Conservation (phyloP, 352 stramenopile genomes). For the Pythium grandisporangium region DNA sequence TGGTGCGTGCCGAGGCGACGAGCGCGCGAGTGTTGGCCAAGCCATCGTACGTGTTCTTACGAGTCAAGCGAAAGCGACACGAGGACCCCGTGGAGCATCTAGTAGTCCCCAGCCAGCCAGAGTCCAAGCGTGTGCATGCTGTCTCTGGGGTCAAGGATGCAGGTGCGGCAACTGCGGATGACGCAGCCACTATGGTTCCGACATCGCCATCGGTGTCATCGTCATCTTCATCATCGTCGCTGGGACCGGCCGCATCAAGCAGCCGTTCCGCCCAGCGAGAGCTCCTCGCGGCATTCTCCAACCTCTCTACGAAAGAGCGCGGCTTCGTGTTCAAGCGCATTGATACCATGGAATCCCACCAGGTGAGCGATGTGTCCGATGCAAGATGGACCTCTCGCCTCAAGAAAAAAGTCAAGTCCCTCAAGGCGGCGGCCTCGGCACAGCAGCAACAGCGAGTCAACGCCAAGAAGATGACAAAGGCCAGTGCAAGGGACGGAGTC, state of each 20-base stretch:
- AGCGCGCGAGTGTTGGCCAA: not conserved
- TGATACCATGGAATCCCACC: conserved; percentile 63
- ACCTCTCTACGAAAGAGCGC: conserved; percentile 49
- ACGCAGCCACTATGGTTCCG: too few relatives aligned
- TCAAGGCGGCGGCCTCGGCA: conserved; percentile 39
- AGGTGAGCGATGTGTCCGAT: conserved; percentile 16
- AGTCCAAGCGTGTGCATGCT: conserved; percentile 10
- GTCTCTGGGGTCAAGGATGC: not conserved
- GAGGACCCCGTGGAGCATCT: conserved; percentile 64
- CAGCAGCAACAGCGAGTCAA: conserved; percentile 25
- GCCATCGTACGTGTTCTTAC: conserved; percentile 56
- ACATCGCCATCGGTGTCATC: not conserved
- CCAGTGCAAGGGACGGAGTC: too few relatives aligned
- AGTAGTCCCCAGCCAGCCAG: conserved; percentile 43
- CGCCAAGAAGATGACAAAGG: conserved; percentile 19
- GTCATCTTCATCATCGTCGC: not conserved
- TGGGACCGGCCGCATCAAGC: conserved; percentile 3
- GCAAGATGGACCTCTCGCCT: conserved; percentile 56
- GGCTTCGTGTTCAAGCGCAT: conserved; percentile 79
- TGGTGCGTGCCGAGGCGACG: conserved; percentile 5
- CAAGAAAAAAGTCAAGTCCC: conserved; percentile 53
- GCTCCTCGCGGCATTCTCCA: conserved; percentile 45
- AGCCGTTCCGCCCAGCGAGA: too few relatives aligned
- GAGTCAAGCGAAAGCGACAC: conserved; percentile 78
- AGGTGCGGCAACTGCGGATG: too few relatives aligned